These are phyloP conservation scores for Biscogniauxia mediterranea DNA, from an alignment of 2,329 filamentous ascomycete species.

Conservation along the genomic window DNA sequence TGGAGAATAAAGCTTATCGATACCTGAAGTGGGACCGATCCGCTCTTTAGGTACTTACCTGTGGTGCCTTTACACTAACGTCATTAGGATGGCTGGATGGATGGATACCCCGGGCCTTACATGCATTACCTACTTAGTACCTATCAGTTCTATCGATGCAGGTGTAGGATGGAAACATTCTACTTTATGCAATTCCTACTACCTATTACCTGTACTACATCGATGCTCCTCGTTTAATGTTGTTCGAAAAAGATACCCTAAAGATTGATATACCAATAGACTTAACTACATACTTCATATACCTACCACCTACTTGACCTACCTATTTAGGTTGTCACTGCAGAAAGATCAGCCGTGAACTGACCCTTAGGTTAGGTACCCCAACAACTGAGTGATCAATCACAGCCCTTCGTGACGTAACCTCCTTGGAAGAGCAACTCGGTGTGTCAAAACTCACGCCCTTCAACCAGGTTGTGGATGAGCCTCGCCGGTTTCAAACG, in stretches of 20 bases:
- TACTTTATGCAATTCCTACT: not conserved
- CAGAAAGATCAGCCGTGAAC: not conserved
- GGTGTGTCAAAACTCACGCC: not conserved
- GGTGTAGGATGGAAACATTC: not conserved
- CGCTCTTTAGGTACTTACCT: not conserved
- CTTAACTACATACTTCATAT: no score
- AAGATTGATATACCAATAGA: not conserved
- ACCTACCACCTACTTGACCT: not conserved
- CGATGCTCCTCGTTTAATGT: not conserved
- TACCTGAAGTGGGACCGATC: not conserved
- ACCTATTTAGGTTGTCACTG: not conserved
- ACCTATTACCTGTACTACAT: no score
- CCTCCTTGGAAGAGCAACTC: not conserved
- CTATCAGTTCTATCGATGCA: not conserved
- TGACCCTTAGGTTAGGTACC: no score
- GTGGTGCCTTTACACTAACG: not conserved
- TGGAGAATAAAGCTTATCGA: not conserved
- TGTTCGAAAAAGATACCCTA: not conserved
- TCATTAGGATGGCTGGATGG: not conserved
- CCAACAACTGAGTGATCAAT: no score
- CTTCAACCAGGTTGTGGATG: conserved; percentile 8
- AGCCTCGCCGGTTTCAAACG: conserved; percentile 1
- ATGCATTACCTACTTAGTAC: not conserved
- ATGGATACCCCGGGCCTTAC: no score
- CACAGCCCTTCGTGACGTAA: not conserved